Percentiles rank a stretch among this genome's conserved stretches.
Evolutionary conservation across 2,329 filamentous ascomycete species (phyloP).

Genomic region (Nemania sp.): DNA sequence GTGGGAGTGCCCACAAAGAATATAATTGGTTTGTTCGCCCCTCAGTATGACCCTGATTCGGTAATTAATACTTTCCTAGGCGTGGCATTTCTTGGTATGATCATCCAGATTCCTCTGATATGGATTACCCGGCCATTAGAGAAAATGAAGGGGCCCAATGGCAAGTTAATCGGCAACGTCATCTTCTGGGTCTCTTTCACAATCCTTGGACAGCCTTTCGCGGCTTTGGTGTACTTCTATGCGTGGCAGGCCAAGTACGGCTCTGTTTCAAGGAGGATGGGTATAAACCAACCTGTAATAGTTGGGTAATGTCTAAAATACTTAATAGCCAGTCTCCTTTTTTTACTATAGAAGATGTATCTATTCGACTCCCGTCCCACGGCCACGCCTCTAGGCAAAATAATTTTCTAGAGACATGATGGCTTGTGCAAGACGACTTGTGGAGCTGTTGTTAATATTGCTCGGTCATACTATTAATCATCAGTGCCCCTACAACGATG

Average conservation of each 20-base stretch:
- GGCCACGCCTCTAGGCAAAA: background rate
- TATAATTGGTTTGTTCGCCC: conserved; percentile 76
- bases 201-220: conserved; percentile 92
- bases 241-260: conserved; percentile 99
- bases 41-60: conserved; percentile 2
- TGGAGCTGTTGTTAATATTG: too few species aligned
- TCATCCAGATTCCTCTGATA: conserved; percentile 91
- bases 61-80: conserved; percentile 60
- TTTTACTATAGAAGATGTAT: background rate
- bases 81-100: conserved; percentile 94
- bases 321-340: background rate
- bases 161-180: conserved; percentile 86
- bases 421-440: too few species aligned
- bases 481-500: too few species aligned
- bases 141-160: conserved; percentile 79
- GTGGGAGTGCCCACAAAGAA: conserved; percentile 97
- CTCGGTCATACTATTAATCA: too few species aligned
- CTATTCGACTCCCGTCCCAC: background rate
- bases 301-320: conserved; percentile 21
- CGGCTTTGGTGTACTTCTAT: conserved; percentile 94
- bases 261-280: conserved; percentile 69
- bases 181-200: conserved; percentile 99
- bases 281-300: conserved; percentile 19
- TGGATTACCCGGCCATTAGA: conserved; percentile 81
- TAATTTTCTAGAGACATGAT: too few species aligned